Evolutionary conservation across 108 stramenopile species (phyloP).

Genomic region (Nitzschia sp.): DNA sequence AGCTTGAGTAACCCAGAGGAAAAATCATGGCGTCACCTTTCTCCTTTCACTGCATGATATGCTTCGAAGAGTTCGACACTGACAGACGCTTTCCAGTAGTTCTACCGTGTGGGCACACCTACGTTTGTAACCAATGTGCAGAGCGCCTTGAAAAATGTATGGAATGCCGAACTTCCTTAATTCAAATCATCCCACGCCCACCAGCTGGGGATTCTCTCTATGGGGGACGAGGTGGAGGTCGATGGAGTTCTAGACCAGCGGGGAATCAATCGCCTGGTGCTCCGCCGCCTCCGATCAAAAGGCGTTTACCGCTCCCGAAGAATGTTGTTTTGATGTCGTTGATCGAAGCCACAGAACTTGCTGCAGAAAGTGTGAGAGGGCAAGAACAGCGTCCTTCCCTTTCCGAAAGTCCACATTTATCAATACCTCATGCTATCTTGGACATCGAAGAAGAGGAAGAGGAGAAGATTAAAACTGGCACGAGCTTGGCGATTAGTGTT

Average conservation of each 20-base stretch:
- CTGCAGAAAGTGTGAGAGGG: constrained; percentile 24
- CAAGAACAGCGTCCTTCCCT: constrained; percentile 27
- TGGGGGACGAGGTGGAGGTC: neutral
- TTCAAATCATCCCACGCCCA: constrained; percentile 25
- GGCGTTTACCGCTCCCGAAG: constrained; percentile 73
- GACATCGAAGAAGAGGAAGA: constrained; percentile 46
- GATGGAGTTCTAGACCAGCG: constrained; percentile 5
- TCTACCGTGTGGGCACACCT: constrained; percentile 89
- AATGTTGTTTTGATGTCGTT: constrained; percentile 80
- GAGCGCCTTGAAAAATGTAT: constrained; percentile 84
- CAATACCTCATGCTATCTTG: constrained; percentile 10
- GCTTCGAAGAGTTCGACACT: constrained; percentile 80
- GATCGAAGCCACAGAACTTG: constrained; percentile 57
- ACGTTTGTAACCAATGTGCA: constrained; percentile 75
- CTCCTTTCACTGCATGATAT: constrained; percentile 88
- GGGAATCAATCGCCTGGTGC: constrained; percentile 13
- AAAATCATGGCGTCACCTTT: constrained; percentile 45
- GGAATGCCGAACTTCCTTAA: constrained; percentile 78
- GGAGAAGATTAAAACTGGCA: constrained; percentile 41
- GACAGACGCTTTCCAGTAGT: constrained; percentile 73
- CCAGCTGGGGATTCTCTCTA: neutral
- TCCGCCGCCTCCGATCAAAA: constrained; percentile 42
- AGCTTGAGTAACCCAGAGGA: too few relatives aligned
- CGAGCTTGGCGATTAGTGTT: constrained; percentile 39
- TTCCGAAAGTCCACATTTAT: constrained; percentile 16